Conservation (phyloP, 208 protist genomes). For the Acanthamoeba sp. region DNA sequence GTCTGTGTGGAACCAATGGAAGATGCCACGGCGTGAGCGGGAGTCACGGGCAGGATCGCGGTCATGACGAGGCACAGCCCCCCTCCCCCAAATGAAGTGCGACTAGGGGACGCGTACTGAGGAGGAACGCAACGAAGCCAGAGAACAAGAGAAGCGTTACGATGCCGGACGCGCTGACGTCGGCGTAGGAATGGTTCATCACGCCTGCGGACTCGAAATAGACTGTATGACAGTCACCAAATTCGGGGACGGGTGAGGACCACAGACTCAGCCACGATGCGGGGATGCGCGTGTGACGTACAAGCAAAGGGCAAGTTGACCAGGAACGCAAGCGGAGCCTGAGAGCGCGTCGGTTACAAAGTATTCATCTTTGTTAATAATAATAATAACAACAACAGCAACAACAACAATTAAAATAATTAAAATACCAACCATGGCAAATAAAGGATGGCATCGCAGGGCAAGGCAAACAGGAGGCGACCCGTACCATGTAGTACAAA, state of each 20-base stretch:
- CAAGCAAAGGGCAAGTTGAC: conserved; percentile 31
- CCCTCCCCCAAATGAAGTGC: background rate
- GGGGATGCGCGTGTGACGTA: background rate
- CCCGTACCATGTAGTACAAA: conserved; percentile 78
- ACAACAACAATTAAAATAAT: too few relatives aligned
- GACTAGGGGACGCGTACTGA: background rate
- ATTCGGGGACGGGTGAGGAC: background rate
- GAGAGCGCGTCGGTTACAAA: too few relatives aligned
- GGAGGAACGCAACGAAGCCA: conserved; percentile 17
- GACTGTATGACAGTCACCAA: background rate
- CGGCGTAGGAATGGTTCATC: conserved; percentile 1
- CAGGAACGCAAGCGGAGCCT: conserved; percentile 8
- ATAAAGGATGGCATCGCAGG: too few relatives aligned
- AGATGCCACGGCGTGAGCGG: background rate
- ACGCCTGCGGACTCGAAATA: background rate
- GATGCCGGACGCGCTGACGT: background rate
- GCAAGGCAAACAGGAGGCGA: background rate
- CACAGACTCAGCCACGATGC: background rate
- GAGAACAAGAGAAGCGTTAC: background rate
- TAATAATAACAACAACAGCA: too few relatives aligned
- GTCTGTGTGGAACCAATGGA: background rate
- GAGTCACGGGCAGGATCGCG: background rate
- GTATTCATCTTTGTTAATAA: too few relatives aligned
- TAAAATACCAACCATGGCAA: too few relatives aligned
- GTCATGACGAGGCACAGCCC: too few relatives aligned